Percentiles rank a stretch among this genome's conserved stretches.
Conservation (phyloP, 768 basidiomycete species). For the Leccinellum luteum region DNA sequence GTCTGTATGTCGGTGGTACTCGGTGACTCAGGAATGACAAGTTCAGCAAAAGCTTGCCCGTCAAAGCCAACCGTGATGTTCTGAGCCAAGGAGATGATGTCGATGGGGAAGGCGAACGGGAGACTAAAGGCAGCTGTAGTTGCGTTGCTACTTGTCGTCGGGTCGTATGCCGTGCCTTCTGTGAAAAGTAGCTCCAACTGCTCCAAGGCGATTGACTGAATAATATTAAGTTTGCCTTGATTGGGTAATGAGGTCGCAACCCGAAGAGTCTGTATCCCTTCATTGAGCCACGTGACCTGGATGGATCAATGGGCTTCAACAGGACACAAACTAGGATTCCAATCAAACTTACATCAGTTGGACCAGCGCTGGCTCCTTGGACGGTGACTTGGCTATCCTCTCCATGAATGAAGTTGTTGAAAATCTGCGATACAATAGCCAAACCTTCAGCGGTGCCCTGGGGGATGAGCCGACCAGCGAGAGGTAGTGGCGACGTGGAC, state of each 20-base stretch:
- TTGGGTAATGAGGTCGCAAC: slow-evolving; percentile 62
- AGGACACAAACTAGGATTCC: not conserved
- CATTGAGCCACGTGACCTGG: slow-evolving; percentile 70
- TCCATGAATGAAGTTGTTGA: slow-evolving; percentile 72
- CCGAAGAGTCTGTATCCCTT: slow-evolving; percentile 61
- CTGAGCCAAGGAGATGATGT: slow-evolving; percentile 60
- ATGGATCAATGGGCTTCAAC: not conserved
- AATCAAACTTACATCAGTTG: slow-evolving; percentile 45
- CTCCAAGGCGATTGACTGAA: slow-evolving; percentile 61
- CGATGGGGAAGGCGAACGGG: slow-evolving; percentile 68
- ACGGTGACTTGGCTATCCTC: slow-evolving; percentile 58
- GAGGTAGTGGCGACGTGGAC: slow-evolving; percentile 48
- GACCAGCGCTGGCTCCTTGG: slow-evolving; percentile 56
- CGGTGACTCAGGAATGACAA: slow-evolving; percentile 56
- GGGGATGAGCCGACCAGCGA: slow-evolving; percentile 63
- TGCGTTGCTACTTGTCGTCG: slow-evolving; percentile 54
- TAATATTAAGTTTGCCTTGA: slow-evolving; percentile 57
- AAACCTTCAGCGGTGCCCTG: slow-evolving; percentile 54
- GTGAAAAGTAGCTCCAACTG: slow-evolving; percentile 61
- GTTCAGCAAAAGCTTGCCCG: slow-evolving; percentile 55
- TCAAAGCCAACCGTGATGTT: slow-evolving; percentile 53
- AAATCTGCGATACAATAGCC: slow-evolving; percentile 57
- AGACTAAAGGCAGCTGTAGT: slow-evolving; percentile 64
- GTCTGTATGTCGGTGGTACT: slow-evolving; percentile 59
- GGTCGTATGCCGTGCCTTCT: slow-evolving; percentile 52